Percentiles rank a stretch among this genome's conserved stretches.
Evolutionary conservation across 371 early-diverging fungal genomes (phyloP).

Genomic region (Paramicrosporidium saccamoebae): DNA sequence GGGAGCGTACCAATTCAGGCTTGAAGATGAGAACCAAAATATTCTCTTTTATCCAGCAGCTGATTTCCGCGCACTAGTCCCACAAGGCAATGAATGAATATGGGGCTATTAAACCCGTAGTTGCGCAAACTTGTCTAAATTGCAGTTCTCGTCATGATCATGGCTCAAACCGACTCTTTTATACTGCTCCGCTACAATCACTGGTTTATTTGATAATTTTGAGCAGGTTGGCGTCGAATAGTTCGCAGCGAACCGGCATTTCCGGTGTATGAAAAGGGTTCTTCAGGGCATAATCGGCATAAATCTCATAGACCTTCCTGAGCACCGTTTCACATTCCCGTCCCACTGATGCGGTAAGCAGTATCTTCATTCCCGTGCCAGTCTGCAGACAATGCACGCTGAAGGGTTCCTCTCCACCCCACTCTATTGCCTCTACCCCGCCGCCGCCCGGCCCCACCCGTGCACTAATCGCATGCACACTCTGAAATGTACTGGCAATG

Average conservation of each 20-base stretch:
- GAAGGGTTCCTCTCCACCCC: slow-evolving; percentile 62
- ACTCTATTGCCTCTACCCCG: slow-evolving; percentile 31
- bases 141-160: too few species aligned
- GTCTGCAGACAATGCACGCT: slow-evolving; percentile 70
- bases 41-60: too few species aligned
- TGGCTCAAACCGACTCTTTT: too few species aligned
- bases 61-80: too few species aligned
- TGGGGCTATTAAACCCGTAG: too few species aligned
- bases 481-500: slow-evolving; percentile 83
- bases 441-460: slow-evolving; percentile 34
- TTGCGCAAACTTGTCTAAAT: too few species aligned
- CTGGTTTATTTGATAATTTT: slow-evolving; percentile 23
- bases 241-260: slow-evolving; percentile 90
- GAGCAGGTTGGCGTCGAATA: slow-evolving; percentile 46
- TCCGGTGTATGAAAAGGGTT: slow-evolving; percentile 94
- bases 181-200: too few species aligned
- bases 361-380: slow-evolving; percentile 45
- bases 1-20: too few species aligned
- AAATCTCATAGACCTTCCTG: slow-evolving; percentile 46
- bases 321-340: slow-evolving; percentile 26
- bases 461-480: slow-evolving; percentile 82
- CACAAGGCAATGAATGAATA: too few species aligned
- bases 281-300: slow-evolving; percentile 87
- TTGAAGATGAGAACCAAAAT: too few species aligned
- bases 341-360: slow-evolving; percentile 42